Evolutionary conservation across 2,329 filamentous ascomycete species (phyloP).

Genomic region (Alternaria infectoria): DNA sequence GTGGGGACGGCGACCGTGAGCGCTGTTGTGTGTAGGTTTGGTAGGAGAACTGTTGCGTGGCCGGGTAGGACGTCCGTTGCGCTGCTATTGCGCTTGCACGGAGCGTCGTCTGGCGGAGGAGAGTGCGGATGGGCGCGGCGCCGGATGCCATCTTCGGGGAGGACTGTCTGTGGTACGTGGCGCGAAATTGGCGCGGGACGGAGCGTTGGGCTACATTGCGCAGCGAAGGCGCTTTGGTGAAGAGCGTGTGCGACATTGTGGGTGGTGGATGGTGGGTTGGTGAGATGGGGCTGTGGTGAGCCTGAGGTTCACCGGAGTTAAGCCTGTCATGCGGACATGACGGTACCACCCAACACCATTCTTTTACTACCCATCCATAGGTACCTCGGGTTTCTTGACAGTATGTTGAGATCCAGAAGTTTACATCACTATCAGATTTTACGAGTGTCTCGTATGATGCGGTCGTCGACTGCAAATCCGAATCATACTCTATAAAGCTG

Average conservation of each 20-base stretch:
- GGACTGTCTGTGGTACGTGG: constrained; percentile 22
- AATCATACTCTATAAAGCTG: background rate
- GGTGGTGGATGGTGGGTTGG: constrained; percentile 5
- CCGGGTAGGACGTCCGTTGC: constrained; percentile 28
- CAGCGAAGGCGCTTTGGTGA: constrained; percentile 17
- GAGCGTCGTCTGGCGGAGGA: constrained; percentile 38
- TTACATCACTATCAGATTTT: background rate
- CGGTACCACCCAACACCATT: background rate
- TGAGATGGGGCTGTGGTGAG: constrained; percentile 12
- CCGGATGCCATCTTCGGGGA: constrained; percentile 33
- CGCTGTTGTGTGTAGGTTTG: constrained; percentile 16
- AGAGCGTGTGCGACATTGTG: constrained; percentile 23
- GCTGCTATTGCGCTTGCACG: constrained; percentile 32
- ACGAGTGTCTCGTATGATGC: background rate
- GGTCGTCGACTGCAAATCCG: background rate
- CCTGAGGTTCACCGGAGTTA: constrained; percentile 25
- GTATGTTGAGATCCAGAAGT: background rate
- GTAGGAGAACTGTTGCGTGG: constrained; percentile 27
- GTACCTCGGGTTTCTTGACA: background rate
- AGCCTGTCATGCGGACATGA: constrained; percentile 3
- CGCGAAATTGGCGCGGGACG: constrained; percentile 10
- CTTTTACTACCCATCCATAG: background rate
- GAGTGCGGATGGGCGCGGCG: constrained; percentile 31
- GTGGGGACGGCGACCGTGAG: constrained; percentile 31
- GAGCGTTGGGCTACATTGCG: constrained; percentile 15